A percentile compares a stretch with the other conserved stretches of the same genome.
Evolutionary conservation across 352 stramenopile genomes (phyloP).

Genomic region (Phytophthora melonis): DNA sequence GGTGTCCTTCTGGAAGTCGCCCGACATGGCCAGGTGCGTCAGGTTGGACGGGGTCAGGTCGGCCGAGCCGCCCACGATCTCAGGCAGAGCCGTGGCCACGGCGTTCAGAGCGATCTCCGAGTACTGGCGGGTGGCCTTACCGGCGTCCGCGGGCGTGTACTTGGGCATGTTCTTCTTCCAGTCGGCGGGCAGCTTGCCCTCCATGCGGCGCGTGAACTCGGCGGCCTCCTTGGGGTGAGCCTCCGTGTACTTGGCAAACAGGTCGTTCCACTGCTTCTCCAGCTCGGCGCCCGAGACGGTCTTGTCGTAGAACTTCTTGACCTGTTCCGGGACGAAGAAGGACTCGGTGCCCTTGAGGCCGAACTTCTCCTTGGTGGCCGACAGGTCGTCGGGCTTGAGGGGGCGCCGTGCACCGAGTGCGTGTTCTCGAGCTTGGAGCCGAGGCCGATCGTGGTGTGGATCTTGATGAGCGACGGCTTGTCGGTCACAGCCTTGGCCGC

Average conservation of each 20-base stretch:
- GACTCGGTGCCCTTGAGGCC: constrained; percentile 92
- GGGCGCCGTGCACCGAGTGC: constrained; percentile 95
- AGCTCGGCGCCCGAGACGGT: constrained; percentile 73
- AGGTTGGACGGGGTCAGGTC: constrained; percentile 99
- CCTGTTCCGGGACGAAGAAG: constrained; percentile 96
- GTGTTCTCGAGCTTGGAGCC: constrained; percentile 95
- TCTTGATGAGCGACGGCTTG: constrained; percentile 99
- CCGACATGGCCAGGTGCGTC: constrained; percentile 95
- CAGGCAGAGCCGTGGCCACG: constrained; percentile 92
- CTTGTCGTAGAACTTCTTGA: constrained; percentile 93
- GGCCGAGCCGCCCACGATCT: constrained; percentile 98
- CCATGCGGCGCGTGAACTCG: constrained; percentile 96
- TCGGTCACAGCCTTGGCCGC: constrained; percentile 94
- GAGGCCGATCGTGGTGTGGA: constrained; percentile 97
- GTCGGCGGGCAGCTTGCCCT: constrained; percentile 91
- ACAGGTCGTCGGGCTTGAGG: constrained; percentile 95
- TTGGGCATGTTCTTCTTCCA: constrained; percentile 94
- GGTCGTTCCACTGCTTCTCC: constrained; percentile 91
- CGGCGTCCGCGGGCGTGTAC: constrained; percentile 91
- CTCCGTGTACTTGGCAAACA: constrained; percentile 93
- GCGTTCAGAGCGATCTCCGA: constrained; percentile 97
- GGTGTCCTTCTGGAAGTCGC: constrained; percentile 98
- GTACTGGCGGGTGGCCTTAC: constrained; percentile 94
- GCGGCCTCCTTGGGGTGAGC: constrained; percentile 93
- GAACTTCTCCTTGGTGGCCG: constrained; percentile 91